Base-by-base conservation (phyloP, 1,284 basidiomycete genomes). In the Taiwanofungus camphoratus region DNA sequence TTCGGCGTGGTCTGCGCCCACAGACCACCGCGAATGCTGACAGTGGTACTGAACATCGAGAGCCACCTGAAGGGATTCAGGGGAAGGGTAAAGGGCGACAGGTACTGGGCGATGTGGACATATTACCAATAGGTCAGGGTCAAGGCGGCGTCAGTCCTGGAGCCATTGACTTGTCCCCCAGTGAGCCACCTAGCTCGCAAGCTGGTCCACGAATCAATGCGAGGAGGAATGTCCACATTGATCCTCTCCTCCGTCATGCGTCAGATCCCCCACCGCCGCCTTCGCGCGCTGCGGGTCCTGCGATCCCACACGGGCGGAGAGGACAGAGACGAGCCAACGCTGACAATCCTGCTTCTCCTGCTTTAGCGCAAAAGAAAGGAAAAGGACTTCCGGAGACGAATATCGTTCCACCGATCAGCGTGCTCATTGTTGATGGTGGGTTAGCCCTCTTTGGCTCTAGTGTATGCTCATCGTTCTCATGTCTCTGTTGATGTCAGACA, bases 341-440 rank as follows among this genome's bases (percentile, higher is more conserved):
- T n/a, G 55, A 57, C 19, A 41, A 37, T 12, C 16, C 40, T 12
- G 32, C 53, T 6, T 49, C 53, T 16, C 49, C 53, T 23, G 48
- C 46, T 33, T 40, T 45, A 9, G 41, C 44, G 23, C 45, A 52
- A 21, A 61, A 63, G 56, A 63, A 59, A 30, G 52, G 50, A 11
- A 52, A 55, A 30, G 50, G 49, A 19, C 47, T 48, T 13, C 44
- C 45, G 13, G 61, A 59, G 15, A 69, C 73, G 27, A 76, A 76
- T 50, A 83, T 95, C 29, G 84, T 94, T 2, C 94, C 94, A 4
- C 94, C 93, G 0, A 94, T 97, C 59, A 94, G 89, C 55, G 94
- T 97, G 0, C 74, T 97, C 53, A 94, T 97, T 50, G 93, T 97
- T 21, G 93, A 97, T 64, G 93, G 93, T 92, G 48, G 49, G 79